Conservation (phyloP, 2,329 filamentous ascomycete species). For the Camptophora hylomeconis region DNA sequence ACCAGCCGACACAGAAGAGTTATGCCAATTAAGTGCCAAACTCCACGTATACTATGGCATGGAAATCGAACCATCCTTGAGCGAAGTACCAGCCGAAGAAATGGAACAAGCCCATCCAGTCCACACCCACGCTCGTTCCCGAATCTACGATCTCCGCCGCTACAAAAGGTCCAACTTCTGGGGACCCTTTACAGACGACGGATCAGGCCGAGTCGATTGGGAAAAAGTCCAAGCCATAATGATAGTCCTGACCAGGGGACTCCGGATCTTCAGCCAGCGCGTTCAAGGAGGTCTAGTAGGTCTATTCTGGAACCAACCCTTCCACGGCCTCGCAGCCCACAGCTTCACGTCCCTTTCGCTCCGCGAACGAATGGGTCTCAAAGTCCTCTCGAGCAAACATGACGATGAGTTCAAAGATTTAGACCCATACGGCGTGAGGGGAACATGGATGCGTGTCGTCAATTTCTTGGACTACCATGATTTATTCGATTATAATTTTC, state of each 20-base stretch:
- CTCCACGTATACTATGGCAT: slow-evolving; percentile 57
- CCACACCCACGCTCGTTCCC: slow-evolving; percentile 51
- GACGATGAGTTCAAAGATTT: slow-evolving; percentile 23
- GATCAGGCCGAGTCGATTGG: slow-evolving; percentile 55
- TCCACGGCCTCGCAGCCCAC: slow-evolving; percentile 16
- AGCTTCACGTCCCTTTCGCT: slow-evolving; percentile 13
- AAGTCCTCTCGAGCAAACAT: neutral
- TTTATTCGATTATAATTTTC: slow-evolving; percentile 60
- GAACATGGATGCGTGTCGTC: slow-evolving; percentile 55
- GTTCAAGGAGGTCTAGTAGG: slow-evolving; percentile 1
- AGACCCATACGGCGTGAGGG: slow-evolving; percentile 60
- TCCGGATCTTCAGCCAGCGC: slow-evolving; percentile 30
- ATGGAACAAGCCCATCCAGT: slow-evolving; percentile 15
- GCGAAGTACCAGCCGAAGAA: slow-evolving; percentile 7
- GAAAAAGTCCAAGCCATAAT: slow-evolving; percentile 66
- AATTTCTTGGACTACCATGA: slow-evolving; percentile 54
- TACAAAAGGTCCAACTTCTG: slow-evolving; percentile 50
- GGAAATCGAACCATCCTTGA: slow-evolving; percentile 31
- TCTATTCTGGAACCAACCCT: slow-evolving; percentile 14
- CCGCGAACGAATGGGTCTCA: neutral
- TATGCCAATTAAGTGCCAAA: slow-evolving; percentile 54
- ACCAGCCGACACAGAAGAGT: slow-evolving; percentile 26
- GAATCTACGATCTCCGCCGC: slow-evolving; percentile 61
- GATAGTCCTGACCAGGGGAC: slow-evolving; percentile 53
- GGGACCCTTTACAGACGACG: slow-evolving; percentile 60